A percentile compares a stretch with the other conserved stretches of the same genome.
These are phyloP conservation scores for Castanea mollissima DNA, from an alignment of 306 rosid species.

Conservation along the genomic window DNA sequence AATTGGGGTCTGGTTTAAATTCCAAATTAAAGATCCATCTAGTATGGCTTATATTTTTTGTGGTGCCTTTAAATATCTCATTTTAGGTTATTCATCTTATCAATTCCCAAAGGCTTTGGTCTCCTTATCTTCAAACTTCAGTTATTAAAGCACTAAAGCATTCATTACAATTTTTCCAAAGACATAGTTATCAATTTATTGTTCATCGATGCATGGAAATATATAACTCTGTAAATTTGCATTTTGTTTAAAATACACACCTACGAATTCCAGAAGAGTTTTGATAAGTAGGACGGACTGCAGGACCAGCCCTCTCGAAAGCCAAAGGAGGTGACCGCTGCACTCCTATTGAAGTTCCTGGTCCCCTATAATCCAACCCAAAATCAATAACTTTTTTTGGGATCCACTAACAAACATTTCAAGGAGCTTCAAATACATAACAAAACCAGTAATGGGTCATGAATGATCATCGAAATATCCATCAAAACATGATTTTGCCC, in stretches of 20 bases:
- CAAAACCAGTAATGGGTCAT: too few relatives aligned
- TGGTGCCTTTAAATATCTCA: not conserved
- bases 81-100: not conserved
- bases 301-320: slow-evolving; percentile 12
- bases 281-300: slow-evolving; percentile 4
- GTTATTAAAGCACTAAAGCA: not conserved
- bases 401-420: not conserved
- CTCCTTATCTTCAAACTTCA: not conserved
- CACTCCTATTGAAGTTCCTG: slow-evolving; percentile 5
- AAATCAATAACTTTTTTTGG: not conserved
- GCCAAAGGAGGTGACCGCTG: slow-evolving; percentile 5
- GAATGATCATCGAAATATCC: too few relatives aligned
- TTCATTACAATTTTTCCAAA: not conserved
- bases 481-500: too few relatives aligned
- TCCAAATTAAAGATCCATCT: too few relatives aligned
- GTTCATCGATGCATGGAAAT: not conserved
- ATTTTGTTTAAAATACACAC: not conserved
- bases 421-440: not conserved
- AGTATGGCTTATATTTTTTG: too few relatives aligned
- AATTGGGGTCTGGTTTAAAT: too few relatives aligned
- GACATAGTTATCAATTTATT: not conserved
- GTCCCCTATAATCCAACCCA: slow-evolving; percentile 19
- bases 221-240: not conserved
- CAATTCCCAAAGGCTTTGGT: not conserved
- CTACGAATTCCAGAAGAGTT: slow-evolving; percentile 1